Evolutionary conservation across 2,329 filamentous ascomycete species (phyloP).

Genomic region (Sarocladium oryzae): DNA sequence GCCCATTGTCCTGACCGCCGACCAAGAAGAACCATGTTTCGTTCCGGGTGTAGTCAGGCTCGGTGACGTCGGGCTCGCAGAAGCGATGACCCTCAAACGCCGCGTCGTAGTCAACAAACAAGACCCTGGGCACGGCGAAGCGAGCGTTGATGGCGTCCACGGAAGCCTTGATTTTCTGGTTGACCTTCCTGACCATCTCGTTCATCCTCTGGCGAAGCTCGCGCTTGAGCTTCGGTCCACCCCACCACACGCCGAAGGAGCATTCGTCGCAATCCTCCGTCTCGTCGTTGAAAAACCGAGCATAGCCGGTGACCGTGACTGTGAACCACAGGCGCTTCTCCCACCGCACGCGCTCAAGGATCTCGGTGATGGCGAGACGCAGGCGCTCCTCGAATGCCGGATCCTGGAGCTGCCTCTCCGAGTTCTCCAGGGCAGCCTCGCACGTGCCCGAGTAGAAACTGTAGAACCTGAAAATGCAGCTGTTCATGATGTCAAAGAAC

Average conservation of each 20-base stretch:
- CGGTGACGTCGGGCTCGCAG: conserved; percentile 30
- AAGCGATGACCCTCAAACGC: conserved; percentile 40
- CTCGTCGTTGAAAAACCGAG: conserved; percentile 39
- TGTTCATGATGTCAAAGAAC: conserved; percentile 44
- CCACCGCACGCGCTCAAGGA: conserved; percentile 37
- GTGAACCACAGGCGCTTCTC: conserved; percentile 36
- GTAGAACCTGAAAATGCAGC: conserved; percentile 44
- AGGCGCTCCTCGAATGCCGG: conserved; percentile 33
- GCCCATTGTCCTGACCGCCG: conserved; percentile 34
- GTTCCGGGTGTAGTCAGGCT: conserved; percentile 36
- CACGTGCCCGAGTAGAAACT: conserved; percentile 41
- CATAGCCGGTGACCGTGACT: conserved; percentile 41
- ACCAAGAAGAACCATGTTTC: conserved; percentile 45
- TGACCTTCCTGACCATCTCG: conserved; percentile 34
- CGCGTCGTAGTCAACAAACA: conserved; percentile 40
- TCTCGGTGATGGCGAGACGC: conserved; percentile 32
- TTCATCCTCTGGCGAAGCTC: conserved; percentile 35
- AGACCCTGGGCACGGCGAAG: conserved; percentile 29
- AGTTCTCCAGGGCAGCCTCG: conserved; percentile 29
- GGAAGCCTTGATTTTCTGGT: conserved; percentile 30
- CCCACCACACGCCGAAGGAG: conserved; percentile 40
- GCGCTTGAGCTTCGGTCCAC: conserved; percentile 33
- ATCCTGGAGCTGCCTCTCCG: conserved; percentile 26
- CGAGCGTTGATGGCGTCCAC: conserved; percentile 29
- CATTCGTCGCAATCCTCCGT: conserved; percentile 36